These are phyloP conservation scores for Trypanosoma caninum DNA, from an alignment of 208 protist genomes.

Conservation along the genomic window DNA sequence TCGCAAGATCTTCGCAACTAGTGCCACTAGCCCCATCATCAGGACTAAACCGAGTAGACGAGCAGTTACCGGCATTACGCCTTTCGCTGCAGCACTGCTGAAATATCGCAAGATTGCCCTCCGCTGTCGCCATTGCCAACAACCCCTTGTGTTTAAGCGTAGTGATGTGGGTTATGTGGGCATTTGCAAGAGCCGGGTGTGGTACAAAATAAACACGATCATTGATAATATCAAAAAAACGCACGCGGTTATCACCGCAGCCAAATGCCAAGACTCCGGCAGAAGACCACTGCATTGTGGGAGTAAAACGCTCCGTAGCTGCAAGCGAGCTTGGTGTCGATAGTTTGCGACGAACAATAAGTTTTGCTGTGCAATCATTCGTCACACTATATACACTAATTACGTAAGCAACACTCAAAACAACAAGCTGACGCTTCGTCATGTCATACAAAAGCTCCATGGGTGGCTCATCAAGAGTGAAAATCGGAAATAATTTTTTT, in stretches of 20 bases:
- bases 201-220: conserved; percentile 73
- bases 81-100: conserved; percentile 7
- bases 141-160: conserved; percentile 33
- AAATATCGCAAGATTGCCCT: conserved; percentile 69
- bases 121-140: conserved; percentile 55
- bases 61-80: not conserved
- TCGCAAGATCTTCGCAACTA: conserved; percentile 23
- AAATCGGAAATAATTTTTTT: conserved; percentile 51
- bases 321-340: conserved; percentile 28
- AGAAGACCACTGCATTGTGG: conserved; percentile 76
- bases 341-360: conserved; percentile 67
- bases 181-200: conserved; percentile 37
- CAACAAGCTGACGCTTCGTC: conserved; percentile 50
- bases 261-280: conserved; percentile 68
- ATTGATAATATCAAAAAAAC: conserved; percentile 73
- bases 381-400: conserved; percentile 63
- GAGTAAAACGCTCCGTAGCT: conserved; percentile 24
- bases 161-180: conserved; percentile 56
- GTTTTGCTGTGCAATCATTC: conserved; percentile 41
- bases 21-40: not conserved
- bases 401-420: conserved; percentile 51
- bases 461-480: conserved; percentile 52
- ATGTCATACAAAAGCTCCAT: conserved; percentile 66
- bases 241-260: conserved; percentile 76
- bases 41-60: not conserved